Evolutionary conservation across 148 eudicot genomes (phyloP).

Genomic region (Camellia sinensis): DNA sequence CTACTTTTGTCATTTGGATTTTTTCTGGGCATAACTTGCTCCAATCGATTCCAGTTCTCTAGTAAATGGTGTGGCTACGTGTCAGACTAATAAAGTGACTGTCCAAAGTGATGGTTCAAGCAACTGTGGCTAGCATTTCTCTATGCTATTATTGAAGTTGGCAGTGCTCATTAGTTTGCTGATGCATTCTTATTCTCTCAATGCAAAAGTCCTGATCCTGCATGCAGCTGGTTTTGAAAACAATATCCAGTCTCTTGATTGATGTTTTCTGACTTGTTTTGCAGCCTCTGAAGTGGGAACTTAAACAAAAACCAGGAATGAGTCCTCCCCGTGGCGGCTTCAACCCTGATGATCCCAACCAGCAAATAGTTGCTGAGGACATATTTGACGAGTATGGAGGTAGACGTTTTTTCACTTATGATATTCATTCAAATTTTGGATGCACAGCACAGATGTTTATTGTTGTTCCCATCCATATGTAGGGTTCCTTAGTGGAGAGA

Average conservation of each 20-base stretch:
- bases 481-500: conserved; percentile 76
- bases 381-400: conserved; percentile 99
- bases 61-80: no score
- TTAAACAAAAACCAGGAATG: conserved; percentile 93
- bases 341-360: conserved; percentile 85
- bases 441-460: conserved; percentile 10
- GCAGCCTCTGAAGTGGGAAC: conserved; percentile 97
- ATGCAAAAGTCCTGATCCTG: not conserved
- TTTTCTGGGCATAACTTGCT: no score
- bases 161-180: not conserved
- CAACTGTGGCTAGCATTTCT: no score
- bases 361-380: conserved; percentile 98
- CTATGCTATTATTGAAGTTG: not conserved
- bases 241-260: conserved; percentile 11
- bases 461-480: conserved; percentile 17
- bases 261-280: conserved; percentile 16
- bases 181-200: not conserved
- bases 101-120: no score
- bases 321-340: conserved; percentile 98
- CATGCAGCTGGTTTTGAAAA: not conserved
- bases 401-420: conserved; percentile 19
- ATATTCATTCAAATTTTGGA: not conserved
- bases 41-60: no score
- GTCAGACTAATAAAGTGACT: no score
- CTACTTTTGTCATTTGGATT: no score